A percentile compares a stretch with the other conserved stretches of the same genome.
phyloP scores from a whole-genome alignment of 257 asterid genomes.

The Ilex aquifolium region DNA sequence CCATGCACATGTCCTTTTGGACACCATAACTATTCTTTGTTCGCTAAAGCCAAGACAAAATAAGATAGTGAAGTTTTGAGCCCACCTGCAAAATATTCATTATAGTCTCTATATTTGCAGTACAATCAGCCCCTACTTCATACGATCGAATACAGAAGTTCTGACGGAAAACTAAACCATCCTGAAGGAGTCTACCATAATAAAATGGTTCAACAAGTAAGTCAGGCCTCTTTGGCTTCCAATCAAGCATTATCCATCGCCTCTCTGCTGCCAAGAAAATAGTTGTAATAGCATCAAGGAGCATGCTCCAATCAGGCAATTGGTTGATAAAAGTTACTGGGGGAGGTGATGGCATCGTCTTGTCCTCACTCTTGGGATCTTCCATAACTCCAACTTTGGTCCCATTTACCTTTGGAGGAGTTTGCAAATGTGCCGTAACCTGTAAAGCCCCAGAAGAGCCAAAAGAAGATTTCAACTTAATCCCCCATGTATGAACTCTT shows the following conservation, averaged over 20 bases:
- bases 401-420: constrained; percentile 91
- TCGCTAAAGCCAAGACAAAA: no score
- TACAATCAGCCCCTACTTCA: constrained; percentile 95
- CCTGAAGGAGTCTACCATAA: constrained; percentile 77
- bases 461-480: constrained; percentile 42
- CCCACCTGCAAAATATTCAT: constrained; percentile 96
- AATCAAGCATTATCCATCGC: constrained; percentile 99
- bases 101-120: constrained; percentile 89
- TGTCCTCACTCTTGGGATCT: constrained; percentile 59
- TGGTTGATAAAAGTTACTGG: constrained; percentile 91
- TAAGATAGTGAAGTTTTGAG: constrained; percentile 3
- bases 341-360: constrained; percentile 50
- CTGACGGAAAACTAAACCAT: constrained; percentile 82
- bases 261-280: constrained; percentile 96
- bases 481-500: constrained; percentile 54
- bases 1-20: no score
- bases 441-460: constrained; percentile 55
- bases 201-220: constrained; percentile 79
- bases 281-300: constrained; percentile 92
- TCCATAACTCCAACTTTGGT: constrained; percentile 78
- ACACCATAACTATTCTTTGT: neutral
- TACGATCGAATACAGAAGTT: constrained; percentile 94
- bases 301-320: constrained; percentile 99
- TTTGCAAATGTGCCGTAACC: constrained; percentile 78
- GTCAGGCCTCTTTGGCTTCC: constrained; percentile 92